Percentiles rank a stretch among this genome's conserved stretches.
These are phyloP conservation scores for Obelidium mucronatum DNA, from an alignment of 192 early-diverging fungal species.

Conservation along the genomic window DNA sequence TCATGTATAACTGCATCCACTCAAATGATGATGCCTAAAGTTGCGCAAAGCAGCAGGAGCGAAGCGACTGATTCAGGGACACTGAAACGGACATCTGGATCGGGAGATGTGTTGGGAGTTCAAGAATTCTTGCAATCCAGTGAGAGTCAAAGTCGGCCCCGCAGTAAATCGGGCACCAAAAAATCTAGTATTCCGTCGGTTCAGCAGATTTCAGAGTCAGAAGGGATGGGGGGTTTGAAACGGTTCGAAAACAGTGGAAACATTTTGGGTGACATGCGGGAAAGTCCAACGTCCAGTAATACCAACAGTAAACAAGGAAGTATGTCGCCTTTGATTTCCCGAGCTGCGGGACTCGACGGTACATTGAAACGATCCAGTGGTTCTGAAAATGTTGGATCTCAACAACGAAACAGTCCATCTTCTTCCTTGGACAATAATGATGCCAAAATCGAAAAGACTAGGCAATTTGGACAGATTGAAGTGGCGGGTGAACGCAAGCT, in stretches of 20 bases:
- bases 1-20: too few relatives aligned
- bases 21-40: too few relatives aligned
- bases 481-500: not conserved
- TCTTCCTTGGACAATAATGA: too few relatives aligned
- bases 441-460: too few relatives aligned
- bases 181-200: not conserved
- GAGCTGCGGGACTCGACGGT: not conserved
- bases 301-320: too few relatives aligned
- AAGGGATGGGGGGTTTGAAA: not conserved
- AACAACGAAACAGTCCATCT: not conserved
- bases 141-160: not conserved
- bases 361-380: not conserved
- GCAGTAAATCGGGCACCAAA: not conserved
- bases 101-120: not conserved
- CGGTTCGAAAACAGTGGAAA: not conserved
- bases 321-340: too few relatives aligned
- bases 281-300: too few relatives aligned
- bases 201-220: not conserved
- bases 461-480: not conserved
- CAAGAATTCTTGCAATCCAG: not conserved
- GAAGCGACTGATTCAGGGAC: not conserved
- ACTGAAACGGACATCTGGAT: not conserved
- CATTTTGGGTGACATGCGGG: not conserved
- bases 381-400: not conserved
- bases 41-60: too few relatives aligned